These are phyloP conservation scores for Hondaea fermentalgiana DNA, from an alignment of 108 stramenopile species.

Conservation along the genomic window DNA sequence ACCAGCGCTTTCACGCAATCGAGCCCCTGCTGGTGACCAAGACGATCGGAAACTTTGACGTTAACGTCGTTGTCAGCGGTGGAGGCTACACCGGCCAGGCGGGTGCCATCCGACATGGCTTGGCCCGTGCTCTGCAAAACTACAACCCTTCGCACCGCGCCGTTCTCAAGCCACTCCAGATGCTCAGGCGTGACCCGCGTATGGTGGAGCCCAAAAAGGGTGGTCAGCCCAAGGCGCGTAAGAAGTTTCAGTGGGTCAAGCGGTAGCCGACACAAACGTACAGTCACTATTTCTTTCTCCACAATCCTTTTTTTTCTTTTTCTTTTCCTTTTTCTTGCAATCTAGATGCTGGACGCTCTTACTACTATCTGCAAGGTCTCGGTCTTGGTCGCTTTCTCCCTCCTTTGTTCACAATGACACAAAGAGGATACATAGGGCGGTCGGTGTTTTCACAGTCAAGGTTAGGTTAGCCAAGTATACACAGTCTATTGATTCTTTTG, in stretches of 20 bases:
- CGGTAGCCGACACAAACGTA: constrained; percentile 47
- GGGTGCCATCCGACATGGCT: constrained; percentile 82
- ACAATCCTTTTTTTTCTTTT: neutral
- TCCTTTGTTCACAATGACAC: too few relatives aligned
- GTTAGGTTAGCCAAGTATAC: too few relatives aligned
- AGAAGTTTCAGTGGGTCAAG: constrained; percentile 92
- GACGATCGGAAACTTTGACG: constrained; percentile 80
- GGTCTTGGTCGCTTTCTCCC: too few relatives aligned
- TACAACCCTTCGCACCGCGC: constrained; percentile 79
- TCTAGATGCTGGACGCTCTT: neutral
- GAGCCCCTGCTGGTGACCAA: constrained; percentile 71
- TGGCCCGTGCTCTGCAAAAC: constrained; percentile 78
- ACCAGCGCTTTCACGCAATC: constrained; percentile 24
- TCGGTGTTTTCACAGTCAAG: too few relatives aligned
- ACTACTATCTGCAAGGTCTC: too few relatives aligned
- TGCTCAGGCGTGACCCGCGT: constrained; percentile 84
- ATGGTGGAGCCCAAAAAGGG: constrained; percentile 93
- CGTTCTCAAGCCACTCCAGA: constrained; percentile 72
- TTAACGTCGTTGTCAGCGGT: constrained; percentile 59
- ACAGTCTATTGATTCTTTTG: too few relatives aligned
- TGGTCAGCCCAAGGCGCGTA: constrained; percentile 88
- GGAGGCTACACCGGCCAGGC: constrained; percentile 81
- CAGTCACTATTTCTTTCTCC: too few relatives aligned
- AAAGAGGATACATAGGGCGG: too few relatives aligned
- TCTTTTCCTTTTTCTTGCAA: neutral